Evolutionary conservation across 352 stramenopile species (phyloP), one percentile per base, ranked within the genome.

Genomic region (Pilasporangium apinafurcum): DNA sequence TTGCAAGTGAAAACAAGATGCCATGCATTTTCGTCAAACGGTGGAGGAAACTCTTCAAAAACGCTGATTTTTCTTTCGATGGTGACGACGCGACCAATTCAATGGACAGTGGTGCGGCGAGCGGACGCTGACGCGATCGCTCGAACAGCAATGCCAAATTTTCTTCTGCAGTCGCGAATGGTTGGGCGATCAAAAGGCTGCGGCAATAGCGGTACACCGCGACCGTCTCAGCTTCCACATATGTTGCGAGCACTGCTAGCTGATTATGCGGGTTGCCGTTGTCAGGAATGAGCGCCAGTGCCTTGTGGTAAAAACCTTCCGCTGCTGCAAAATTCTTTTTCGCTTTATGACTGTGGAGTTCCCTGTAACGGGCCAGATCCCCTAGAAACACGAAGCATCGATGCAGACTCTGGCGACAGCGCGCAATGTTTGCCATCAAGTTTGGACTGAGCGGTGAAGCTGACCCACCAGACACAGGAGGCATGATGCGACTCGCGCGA

Each of bases 181-280:
- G 86, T 56, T 87, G 71, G 13, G 68, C 57, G 30, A 88, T 86
- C 30, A 96, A 50, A 31, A 96, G 53, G 53, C 76, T 92, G 45
- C 85, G 77, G 48, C 82, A 95, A 60, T 96, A 96, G 17, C 83
- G 74, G 42, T 96, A 96, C 20, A 96, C 83, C 0, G 86, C 85
- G 20, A 95, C 84, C 4, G 82, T 94, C 65, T 96, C 86, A 4
- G 85, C 80, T 25, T 95, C 85, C 8, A 90, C 81, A 38, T 93
- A 93, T 14, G 81, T 93, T 17, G 81, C 81, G 7, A 93, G 53
- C 47, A 93, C 81, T 1, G 81, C 81, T 33, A 93, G 60, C 41
- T 93, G 81, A 51, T 93, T 93, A 65, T 91, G 79, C 27, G 81
- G 76, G 40, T 93, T 93, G 27, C 81, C 81, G 37, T 93, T 90